Percentiles rank a stretch among this genome's conserved stretches.
Evolutionary conservation across 2,329 filamentous ascomycete species (phyloP).

Genomic region (Tetracladium maxilliforme): DNA sequence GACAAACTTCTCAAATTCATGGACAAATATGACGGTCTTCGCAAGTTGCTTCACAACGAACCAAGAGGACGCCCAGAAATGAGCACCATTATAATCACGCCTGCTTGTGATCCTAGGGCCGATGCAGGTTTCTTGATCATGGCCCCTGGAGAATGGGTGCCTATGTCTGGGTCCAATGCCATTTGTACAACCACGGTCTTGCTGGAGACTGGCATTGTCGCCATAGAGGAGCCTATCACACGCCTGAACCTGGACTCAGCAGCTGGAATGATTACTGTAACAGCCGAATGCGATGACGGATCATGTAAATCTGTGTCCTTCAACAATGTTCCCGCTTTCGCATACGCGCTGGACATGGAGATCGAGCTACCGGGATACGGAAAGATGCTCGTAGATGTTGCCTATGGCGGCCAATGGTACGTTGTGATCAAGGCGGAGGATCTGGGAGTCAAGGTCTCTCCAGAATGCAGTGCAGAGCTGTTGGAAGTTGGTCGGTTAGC

Average conservation of each 20-base stretch:
- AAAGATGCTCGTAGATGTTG: slow-evolving; percentile 23
- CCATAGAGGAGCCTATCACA: slow-evolving; percentile 27
- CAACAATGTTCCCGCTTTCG: slow-evolving; percentile 28
- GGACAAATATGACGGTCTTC: slow-evolving; percentile 21
- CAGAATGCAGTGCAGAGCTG: slow-evolving; percentile 16
- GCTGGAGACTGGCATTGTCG: slow-evolving; percentile 29
- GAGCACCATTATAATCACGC: slow-evolving; percentile 22
- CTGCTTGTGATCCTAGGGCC: slow-evolving; percentile 25
- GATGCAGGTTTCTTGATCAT: slow-evolving; percentile 29
- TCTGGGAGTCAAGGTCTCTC: slow-evolving; percentile 18
- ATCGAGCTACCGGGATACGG: slow-evolving; percentile 25
- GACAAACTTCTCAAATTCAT: slow-evolving; percentile 28
- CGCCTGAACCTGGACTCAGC: slow-evolving; percentile 24
- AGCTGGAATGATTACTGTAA: slow-evolving; percentile 24
- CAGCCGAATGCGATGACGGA: slow-evolving; percentile 22
- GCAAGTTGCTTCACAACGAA: slow-evolving; percentile 27
- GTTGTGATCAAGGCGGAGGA: slow-evolving; percentile 22
- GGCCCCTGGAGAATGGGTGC: slow-evolving; percentile 27
- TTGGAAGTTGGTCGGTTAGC: slow-evolving; percentile 26
- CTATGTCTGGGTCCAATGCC: slow-evolving; percentile 28
- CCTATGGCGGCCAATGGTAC: slow-evolving; percentile 30
- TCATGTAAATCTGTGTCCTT: slow-evolving; percentile 28
- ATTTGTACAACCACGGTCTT: slow-evolving; percentile 27
- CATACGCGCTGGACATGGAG: slow-evolving; percentile 19
- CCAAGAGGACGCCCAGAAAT: slow-evolving; percentile 25